Conservation (phyloP, 2,329 filamentous ascomycete genomes). For the Hypoxylon sp. region DNA sequence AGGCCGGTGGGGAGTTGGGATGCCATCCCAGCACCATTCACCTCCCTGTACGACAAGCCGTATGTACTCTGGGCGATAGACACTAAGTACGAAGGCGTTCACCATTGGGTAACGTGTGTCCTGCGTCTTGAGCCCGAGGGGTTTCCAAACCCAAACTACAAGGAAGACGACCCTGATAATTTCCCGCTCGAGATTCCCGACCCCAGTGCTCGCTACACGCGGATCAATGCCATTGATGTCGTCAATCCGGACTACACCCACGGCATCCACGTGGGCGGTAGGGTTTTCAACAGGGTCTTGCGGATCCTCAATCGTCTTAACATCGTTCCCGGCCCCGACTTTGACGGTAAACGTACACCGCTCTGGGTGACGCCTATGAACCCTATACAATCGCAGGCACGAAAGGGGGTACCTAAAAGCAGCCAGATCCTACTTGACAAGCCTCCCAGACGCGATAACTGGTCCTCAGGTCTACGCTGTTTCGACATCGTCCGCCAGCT, state of each 20-base stretch:
- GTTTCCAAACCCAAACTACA: neutral
- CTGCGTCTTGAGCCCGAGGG: constrained; percentile 11
- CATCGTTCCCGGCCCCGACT: neutral
- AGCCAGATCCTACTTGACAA: no score
- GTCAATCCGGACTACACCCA: constrained; percentile 31
- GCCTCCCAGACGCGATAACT: no score
- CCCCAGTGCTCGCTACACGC: no score
- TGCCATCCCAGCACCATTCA: neutral
- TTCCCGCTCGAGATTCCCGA: no score
- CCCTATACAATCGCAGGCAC: neutral
- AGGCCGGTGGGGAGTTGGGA: no score
- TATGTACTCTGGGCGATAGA: constrained; percentile 38
- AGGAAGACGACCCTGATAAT: neutral
- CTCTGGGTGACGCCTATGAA: constrained; percentile 17
- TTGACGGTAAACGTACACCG: neutral
- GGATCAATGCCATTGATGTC: no score
- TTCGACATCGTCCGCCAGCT: constrained; percentile 31
- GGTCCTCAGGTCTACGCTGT: constrained; percentile 31
- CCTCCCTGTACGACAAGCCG: neutral
- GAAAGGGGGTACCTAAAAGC: no score
- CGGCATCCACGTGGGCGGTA: no score
- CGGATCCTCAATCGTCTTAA: neutral
- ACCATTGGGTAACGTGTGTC: constrained; percentile 28
- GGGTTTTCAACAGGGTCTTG: neutral
- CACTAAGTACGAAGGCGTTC: neutral